These are phyloP conservation scores for Parmales sp. DNA, from an alignment of 108 stramenopile genomes.

Conservation along the genomic window DNA sequence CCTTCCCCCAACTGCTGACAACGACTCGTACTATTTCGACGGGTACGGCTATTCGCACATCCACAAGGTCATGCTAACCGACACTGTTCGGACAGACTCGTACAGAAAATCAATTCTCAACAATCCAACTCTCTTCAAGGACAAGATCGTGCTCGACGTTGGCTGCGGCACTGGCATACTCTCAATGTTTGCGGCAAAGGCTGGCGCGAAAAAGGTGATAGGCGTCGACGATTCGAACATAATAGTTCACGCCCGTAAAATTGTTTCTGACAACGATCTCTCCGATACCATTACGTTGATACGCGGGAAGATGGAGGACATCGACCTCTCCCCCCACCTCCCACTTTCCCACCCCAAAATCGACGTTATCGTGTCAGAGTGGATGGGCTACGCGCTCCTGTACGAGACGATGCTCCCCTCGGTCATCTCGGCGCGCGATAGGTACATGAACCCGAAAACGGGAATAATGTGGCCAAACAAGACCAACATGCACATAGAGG, in stretches of 20 bases:
- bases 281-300: slow-evolving; percentile 68
- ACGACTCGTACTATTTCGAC: slow-evolving; percentile 91
- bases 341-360: slow-evolving; percentile 47
- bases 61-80: slow-evolving; percentile 95
- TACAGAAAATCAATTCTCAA: slow-evolving; percentile 74
- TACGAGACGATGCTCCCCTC: slow-evolving; percentile 97
- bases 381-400: slow-evolving; percentile 97
- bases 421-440: slow-evolving; percentile 80
- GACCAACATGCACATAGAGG: too few species aligned
- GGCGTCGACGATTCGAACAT: slow-evolving; percentile 86
- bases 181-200: slow-evolving; percentile 80
- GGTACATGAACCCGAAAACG: slow-evolving; percentile 54
- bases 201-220: slow-evolving; percentile 84
- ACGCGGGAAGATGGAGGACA: slow-evolving; percentile 82
- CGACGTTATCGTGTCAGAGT: slow-evolving; percentile 94
- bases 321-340: slow-evolving; percentile 36
- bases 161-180: slow-evolving; percentile 89
- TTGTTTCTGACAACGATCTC: slow-evolving; percentile 72
- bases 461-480: too few species aligned
- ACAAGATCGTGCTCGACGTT: slow-evolving; percentile 85
- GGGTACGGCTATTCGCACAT: slow-evolving; percentile 91
- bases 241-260: slow-evolving; percentile 61
- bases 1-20: too few species aligned
- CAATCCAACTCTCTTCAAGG: slow-evolving; percentile 64
- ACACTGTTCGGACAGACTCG: slow-evolving; percentile 79